Evolutionary conservation across 2,329 filamentous ascomycete genomes (phyloP), one percentile per base, ranked within the genome.

Genomic region (Talaromyces sp.): DNA sequence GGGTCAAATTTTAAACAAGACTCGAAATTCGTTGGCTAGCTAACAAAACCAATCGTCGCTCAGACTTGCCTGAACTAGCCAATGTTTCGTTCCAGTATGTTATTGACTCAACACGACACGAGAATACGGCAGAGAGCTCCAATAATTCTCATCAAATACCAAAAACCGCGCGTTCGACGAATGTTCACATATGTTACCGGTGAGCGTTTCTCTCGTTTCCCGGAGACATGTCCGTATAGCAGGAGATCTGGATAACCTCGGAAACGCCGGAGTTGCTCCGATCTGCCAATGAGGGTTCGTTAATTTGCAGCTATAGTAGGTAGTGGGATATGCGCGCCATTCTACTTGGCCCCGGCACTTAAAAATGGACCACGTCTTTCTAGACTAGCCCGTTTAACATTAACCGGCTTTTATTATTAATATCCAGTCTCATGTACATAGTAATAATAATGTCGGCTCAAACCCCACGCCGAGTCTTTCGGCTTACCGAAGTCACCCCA

Each of bases 211-310:
- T 44, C 36, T 30, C 18, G 36, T 16, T 30, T n/a, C 27, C 28
- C 61, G 61, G 61, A 59, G 54, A 59, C 56, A 56, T 56, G 56
- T 59, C 61, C 61, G 61, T 23, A 36, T 10, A 34, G 31, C n/a
- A 57, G 50, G 16, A 16, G n/a, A 0, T 16, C 36, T 27, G 47
- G 18, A 51, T 30, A 56, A 51, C 61, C 61, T 62, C 61, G 61
- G 60, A 16, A 50, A 42, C n/a, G 23, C 9, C 61, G 61, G 61
- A 62, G 57, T 51, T 62, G 53, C 52, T 53, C 61, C 61, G 61
- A 62, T 33, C 56, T 34, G 34, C 33, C 54, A 28, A 52, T 52
- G 50, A 12, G 14, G 10, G 50, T 52, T 53, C 27, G 30, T 16
- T 27, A 31, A 53, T 30, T 53, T 53, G 28, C 12, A 14, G 36